Percentiles rank a stretch among this genome's conserved stretches.
Conservation (phyloP, 192 early-diverging fungal species). For the Gonapodya sp. region DNA sequence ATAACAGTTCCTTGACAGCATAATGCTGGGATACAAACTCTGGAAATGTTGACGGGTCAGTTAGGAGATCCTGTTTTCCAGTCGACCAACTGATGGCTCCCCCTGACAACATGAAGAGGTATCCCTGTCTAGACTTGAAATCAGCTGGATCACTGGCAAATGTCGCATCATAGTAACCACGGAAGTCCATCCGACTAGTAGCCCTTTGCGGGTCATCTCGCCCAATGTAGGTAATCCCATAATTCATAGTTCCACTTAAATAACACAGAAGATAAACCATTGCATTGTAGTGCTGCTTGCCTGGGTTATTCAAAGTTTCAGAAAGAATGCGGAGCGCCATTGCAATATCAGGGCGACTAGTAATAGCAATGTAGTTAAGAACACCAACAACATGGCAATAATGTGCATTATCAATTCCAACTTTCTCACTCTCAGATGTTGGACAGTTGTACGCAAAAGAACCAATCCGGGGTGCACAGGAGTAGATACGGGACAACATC, state of each 20-base stretch:
- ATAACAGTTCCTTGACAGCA: neutral
- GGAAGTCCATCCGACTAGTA: too few species aligned
- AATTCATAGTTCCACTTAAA: too few species aligned
- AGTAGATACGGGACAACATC: neutral
- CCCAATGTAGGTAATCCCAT: too few species aligned
- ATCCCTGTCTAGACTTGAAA: neutral
- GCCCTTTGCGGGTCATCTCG: too few species aligned
- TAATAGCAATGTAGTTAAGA: neutral
- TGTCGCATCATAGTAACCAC: neutral
- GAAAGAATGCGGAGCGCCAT: too few species aligned
- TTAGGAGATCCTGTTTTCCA: neutral
- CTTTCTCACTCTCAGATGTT: neutral
- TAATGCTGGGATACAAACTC: neutral
- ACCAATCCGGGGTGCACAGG: neutral
- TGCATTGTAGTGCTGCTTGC: too few species aligned
- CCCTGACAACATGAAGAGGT: neutral
- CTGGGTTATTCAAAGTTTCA: too few species aligned
- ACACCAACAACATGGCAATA: neutral
- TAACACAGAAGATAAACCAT: too few species aligned
- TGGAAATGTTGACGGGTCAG: neutral
- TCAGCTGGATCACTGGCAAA: neutral
- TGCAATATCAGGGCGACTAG: too few species aligned
- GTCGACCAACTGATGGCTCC: neutral
- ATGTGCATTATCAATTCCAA: neutral
- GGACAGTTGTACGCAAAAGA: neutral